Evolutionary conservation across 768 basidiomycete genomes (phyloP).

Genomic region (Cystobasidium ongulense): DNA sequence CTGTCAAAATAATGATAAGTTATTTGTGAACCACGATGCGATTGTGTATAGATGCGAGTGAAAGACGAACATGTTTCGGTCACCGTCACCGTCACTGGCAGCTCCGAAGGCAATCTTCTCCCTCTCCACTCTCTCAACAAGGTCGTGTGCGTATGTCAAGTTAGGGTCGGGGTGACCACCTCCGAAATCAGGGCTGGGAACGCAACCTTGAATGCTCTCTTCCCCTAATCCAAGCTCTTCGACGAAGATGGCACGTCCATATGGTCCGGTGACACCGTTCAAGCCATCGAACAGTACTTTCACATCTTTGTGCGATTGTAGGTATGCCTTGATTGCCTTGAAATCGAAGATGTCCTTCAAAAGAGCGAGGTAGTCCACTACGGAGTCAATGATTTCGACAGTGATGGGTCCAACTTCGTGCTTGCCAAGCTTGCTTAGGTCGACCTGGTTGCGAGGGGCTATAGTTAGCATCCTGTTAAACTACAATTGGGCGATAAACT

Average conservation of each 20-base stretch:
- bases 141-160: conserved; percentile 86
- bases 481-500: too few species aligned
- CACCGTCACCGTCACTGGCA: conserved; percentile 94
- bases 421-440: conserved; percentile 73
- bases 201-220: conserved; percentile 75
- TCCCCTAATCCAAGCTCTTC: conserved; percentile 65
- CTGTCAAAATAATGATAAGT: conserved; percentile 59
- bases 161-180: conserved; percentile 98
- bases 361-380: conserved; percentile 73
- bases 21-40: neutral
- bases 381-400: conserved; percentile 89
- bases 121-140: conserved; percentile 85
- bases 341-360: conserved; percentile 92
- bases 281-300: conserved; percentile 91
- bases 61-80: conserved; percentile 75
- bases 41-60: neutral
- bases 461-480: neutral
- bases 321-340: conserved; percentile 77
- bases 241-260: conserved; percentile 79
- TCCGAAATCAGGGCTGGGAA: conserved; percentile 88
- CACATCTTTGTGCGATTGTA: conserved; percentile 57
- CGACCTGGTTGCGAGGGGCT: conserved; percentile 52
- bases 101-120: conserved; percentile 84
- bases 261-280: conserved; percentile 94
- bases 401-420: conserved; percentile 69